Conservation (phyloP, 331 rosid species). For the Malus hybrid region DNA sequence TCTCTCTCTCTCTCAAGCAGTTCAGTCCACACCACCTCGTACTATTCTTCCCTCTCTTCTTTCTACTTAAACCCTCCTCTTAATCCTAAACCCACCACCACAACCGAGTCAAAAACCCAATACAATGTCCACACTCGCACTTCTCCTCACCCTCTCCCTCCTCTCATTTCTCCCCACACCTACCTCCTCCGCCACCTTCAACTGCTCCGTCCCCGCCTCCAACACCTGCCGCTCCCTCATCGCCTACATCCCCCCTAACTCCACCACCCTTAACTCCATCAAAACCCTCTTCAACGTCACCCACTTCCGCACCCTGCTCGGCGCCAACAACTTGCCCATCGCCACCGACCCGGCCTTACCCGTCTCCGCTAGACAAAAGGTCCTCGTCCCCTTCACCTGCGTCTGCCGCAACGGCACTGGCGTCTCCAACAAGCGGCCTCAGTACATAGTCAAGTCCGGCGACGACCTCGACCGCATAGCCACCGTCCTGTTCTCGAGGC, state of each 20-base stretch:
- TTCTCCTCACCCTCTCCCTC: not conserved
- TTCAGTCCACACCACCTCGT: not conserved
- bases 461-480: conserved; percentile 54
- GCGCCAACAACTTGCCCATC: conserved; percentile 42
- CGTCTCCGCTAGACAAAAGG: not conserved
- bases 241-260: conserved; percentile 34
- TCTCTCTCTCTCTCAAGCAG: not conserved
- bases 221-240: conserved; percentile 32
- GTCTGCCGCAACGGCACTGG: conserved; percentile 45
- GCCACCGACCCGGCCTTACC: not conserved
- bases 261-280: conserved; percentile 32
- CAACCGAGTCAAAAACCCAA: not conserved
- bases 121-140: not conserved
- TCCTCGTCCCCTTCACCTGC: conserved; percentile 60
- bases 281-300: conserved; percentile 53
- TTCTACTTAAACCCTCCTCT: not conserved
- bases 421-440: conserved; percentile 32
- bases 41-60: not conserved
- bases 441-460: conserved; percentile 27
- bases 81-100: not conserved
- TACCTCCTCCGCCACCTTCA: conserved; percentile 25
- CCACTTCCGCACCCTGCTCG: conserved; percentile 41
- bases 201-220: conserved; percentile 25
- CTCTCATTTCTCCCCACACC: conserved; percentile 1
- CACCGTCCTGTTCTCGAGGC: conserved; percentile 11